Percentiles rank a stretch among this genome's conserved stretches.
These are phyloP conservation scores for Tieghemiomyces parasiticus DNA, from an alignment of 192 early-diverging fungal species.

Conservation along the genomic window DNA sequence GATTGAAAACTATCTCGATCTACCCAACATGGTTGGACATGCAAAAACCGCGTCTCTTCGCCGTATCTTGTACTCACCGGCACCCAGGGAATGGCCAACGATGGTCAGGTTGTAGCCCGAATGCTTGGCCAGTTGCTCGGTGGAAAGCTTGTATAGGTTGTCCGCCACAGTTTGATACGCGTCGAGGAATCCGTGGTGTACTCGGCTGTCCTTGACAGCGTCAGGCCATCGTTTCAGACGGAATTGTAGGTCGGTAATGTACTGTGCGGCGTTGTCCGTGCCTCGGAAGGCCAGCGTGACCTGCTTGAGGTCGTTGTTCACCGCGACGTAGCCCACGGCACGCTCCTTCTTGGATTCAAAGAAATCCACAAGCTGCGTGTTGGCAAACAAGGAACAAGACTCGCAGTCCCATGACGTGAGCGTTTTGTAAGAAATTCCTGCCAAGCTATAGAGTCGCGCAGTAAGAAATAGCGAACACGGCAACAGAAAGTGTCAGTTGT, in stretches of 20 bases:
- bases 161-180: conserved; percentile 16
- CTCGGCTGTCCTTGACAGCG: conserved; percentile 15
- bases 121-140: conserved; percentile 12
- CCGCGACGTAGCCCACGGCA: not conserved
- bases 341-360: not conserved
- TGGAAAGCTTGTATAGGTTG: conserved; percentile 10
- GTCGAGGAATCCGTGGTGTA: conserved; percentile 23
- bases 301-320: not conserved
- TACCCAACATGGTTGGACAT: not conserved
- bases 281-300: conserved; percentile 25
- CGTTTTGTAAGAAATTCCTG: not conserved
- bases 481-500: too few species aligned
- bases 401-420: conserved; percentile 1
- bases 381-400: not conserved
- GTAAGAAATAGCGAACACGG: too few species aligned
- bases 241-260: conserved; percentile 17
- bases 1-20: not conserved
- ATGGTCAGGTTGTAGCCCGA: conserved; percentile 19
- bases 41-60: too few species aligned
- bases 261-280: conserved; percentile 19
- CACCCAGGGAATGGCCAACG: conserved; percentile 14
- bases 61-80: not conserved
- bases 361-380: not conserved
- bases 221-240: conserved; percentile 17
- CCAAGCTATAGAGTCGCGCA: not conserved